Evolutionary conservation across 2,329 filamentous ascomycete genomes (phyloP).

Genomic region (Gliomastix tumulicola): DNA sequence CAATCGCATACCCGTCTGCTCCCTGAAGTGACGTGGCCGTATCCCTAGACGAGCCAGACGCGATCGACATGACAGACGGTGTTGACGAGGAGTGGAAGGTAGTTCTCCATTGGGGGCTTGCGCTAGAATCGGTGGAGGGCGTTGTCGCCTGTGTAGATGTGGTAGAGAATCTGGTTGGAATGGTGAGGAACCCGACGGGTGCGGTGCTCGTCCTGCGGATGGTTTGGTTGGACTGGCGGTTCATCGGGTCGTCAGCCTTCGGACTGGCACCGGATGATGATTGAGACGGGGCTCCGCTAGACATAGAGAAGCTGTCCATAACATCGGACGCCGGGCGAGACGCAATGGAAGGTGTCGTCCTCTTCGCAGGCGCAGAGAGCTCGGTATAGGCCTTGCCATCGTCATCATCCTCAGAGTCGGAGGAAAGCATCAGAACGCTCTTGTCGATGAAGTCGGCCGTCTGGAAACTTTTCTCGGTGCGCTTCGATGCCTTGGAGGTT

Average conservation of each 20-base stretch:
- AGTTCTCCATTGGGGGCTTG: background rate
- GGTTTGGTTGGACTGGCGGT: background rate
- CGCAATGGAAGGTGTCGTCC: too few relatives aligned
- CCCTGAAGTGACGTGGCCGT: conserved; percentile 23
- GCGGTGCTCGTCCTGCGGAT: background rate
- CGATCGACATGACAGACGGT: background rate
- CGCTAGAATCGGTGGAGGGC: background rate
- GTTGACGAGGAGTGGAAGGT: background rate
- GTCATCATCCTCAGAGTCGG: conserved; percentile 47
- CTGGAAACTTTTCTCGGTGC: conserved; percentile 36
- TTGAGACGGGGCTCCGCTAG: too few relatives aligned
- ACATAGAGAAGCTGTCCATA: too few relatives aligned
- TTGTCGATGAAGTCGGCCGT: conserved; percentile 46
- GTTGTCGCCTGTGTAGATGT: background rate
- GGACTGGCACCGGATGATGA: too few relatives aligned
- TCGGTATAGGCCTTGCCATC: conserved; percentile 1
- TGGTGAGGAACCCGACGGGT: conserved; percentile 3
- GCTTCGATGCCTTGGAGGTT: conserved; percentile 45
- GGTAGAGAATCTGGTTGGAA: conserved; percentile 1
- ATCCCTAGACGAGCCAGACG: conserved; percentile 19
- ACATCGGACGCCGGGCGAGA: too few relatives aligned
- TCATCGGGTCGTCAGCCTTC: background rate
- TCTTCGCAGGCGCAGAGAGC: too few relatives aligned
- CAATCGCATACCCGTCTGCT: conserved; percentile 19
- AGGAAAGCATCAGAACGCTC: conserved; percentile 50